phyloP scores from a whole-genome alignment of 306 rosid species.

The Medicago lupulina region DNA sequence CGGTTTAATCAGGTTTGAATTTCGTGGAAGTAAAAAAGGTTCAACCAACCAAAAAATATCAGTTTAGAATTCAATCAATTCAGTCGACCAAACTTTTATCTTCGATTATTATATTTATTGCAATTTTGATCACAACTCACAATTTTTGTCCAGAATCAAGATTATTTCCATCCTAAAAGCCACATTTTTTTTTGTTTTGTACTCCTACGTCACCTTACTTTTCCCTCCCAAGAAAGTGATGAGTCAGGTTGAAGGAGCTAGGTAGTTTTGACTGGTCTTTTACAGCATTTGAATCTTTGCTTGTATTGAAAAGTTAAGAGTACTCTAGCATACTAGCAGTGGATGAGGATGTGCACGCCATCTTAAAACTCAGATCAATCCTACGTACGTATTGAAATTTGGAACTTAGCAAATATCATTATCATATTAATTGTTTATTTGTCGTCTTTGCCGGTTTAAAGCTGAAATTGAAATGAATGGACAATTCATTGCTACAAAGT shows the following conservation, averaged over 20 bases:
- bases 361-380: slow-evolving; percentile 12
- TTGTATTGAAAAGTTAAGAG: neutral
- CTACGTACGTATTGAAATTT: slow-evolving; percentile 1
- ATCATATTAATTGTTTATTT: slow-evolving; percentile 21
- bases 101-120: too few relatives aligned
- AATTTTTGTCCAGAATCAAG: too few relatives aligned
- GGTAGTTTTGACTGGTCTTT: slow-evolving; percentile 33
- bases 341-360: slow-evolving; percentile 48
- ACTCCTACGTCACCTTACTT: slow-evolving; percentile 40
- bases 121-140: too few relatives aligned
- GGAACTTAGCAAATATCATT: slow-evolving; percentile 21
- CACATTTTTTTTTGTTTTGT: neutral
- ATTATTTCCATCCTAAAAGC: too few relatives aligned
- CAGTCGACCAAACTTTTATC: too few relatives aligned
- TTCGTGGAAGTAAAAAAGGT: too few relatives aligned
- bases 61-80: too few relatives aligned
- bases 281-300: slow-evolving; percentile 19
- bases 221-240: slow-evolving; percentile 22
- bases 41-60: too few relatives aligned
- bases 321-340: neutral
- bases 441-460: slow-evolving; percentile 10
- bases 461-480: neutral
- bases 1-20: too few relatives aligned
- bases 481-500: neutral
- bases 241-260: slow-evolving; percentile 34